These are phyloP conservation scores for Orobanche coerulescens DNA, from an alignment of 257 asterid genomes.

Conservation along the genomic window DNA sequence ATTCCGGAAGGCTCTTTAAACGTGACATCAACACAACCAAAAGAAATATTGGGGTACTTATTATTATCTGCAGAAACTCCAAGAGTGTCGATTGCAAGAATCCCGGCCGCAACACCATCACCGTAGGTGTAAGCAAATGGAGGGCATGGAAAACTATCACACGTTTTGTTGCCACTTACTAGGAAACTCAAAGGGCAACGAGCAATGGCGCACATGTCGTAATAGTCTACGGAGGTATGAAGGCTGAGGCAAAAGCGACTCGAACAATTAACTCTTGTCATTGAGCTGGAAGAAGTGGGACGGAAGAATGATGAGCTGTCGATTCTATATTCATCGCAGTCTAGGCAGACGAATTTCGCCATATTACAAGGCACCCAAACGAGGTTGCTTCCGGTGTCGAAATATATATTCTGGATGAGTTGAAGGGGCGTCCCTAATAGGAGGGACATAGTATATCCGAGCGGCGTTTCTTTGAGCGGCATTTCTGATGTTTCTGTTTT, in stretches of 20 bases:
- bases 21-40: conserved; percentile 56
- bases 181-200: conserved; percentile 55
- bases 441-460: conserved; percentile 58
- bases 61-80: conserved; percentile 33
- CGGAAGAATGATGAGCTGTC: conserved; percentile 31
- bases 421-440: conserved; percentile 69
- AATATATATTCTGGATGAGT: conserved; percentile 37
- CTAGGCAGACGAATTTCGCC: conserved; percentile 53
- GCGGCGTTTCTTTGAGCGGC: conserved; percentile 49
- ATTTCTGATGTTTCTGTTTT: neutral
- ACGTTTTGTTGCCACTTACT: conserved; percentile 34
- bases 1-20: conserved; percentile 69
- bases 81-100: conserved; percentile 49
- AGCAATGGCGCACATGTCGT: conserved; percentile 46
- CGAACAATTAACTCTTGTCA: conserved; percentile 43
- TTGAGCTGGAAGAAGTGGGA: conserved; percentile 43
- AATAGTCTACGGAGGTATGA: conserved; percentile 51
- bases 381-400: conserved; percentile 75
- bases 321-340: conserved; percentile 40
- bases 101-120: conserved; percentile 48
- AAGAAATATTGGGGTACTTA: conserved; percentile 31
- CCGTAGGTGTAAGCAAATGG: conserved; percentile 68
- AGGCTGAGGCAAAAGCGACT: conserved; percentile 36
- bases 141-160: conserved; percentile 75
- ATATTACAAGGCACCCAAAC: conserved; percentile 81